Conservation (phyloP, 2,329 filamentous ascomycete genomes). For the Pestalotiopsis sp. region DNA sequence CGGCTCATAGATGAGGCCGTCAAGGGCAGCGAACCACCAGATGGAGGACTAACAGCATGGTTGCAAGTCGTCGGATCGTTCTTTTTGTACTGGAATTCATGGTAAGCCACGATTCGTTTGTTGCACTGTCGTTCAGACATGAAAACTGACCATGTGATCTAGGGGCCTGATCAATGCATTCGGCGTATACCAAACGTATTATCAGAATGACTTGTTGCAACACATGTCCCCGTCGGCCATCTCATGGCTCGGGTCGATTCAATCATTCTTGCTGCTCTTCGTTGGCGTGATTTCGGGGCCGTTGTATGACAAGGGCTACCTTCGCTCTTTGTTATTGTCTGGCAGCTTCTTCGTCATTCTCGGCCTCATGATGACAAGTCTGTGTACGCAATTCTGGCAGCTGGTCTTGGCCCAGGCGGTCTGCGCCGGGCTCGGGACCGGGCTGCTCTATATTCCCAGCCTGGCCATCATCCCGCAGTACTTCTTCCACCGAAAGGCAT, state of each 20-base stretch:
- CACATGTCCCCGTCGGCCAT: constrained; percentile 11
- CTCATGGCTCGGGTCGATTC: constrained; percentile 21
- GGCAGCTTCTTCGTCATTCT: constrained; percentile 29
- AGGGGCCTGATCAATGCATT: constrained; percentile 11
- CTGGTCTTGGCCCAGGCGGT: constrained; percentile 41
- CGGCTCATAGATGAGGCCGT: neutral
- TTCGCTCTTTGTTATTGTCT: constrained; percentile 22
- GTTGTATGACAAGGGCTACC: constrained; percentile 32
- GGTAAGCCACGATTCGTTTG: neutral
- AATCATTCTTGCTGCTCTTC: constrained; percentile 32
- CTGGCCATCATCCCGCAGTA: constrained; percentile 44
- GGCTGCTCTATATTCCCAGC: constrained; percentile 40
- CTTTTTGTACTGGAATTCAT: constrained; percentile 8
- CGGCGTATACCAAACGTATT: constrained; percentile 10
- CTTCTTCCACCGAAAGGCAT: constrained; percentile 39
- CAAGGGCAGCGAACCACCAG: constrained; percentile 20
- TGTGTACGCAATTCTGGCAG: constrained; percentile 36
- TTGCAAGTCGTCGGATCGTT: constrained; percentile 41
- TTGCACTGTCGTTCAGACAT: neutral
- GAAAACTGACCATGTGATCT: constrained; percentile 29
- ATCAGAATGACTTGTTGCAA: neutral
- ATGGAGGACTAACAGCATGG: constrained; percentile 42
- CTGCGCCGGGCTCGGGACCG: constrained; percentile 45
- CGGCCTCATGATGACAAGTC: constrained; percentile 31
- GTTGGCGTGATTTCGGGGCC: constrained; percentile 31